Evolutionary conservation across 495 filamentous ascomycete species (phyloP).

Genomic region (Hypoxylon trugodes): DNA sequence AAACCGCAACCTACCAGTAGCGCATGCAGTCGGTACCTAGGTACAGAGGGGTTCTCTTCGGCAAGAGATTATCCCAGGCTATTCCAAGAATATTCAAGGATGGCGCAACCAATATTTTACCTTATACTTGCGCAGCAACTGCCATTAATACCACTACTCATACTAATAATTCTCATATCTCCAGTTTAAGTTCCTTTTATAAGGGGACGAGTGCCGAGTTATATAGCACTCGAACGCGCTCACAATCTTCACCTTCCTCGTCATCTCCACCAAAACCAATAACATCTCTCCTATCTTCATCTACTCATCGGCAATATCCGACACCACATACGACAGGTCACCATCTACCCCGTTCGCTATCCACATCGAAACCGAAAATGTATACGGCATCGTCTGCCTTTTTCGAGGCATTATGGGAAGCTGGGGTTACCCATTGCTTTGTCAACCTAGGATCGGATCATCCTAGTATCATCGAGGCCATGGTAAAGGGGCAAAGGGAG

Average conservation of each 20-base stretch:
- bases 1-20: conserved; percentile 20
- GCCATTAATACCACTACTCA: neutral
- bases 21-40: conserved; percentile 25
- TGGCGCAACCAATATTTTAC: conserved; percentile 19
- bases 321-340: conserved; percentile 4
- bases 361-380: conserved; percentile 45
- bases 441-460: conserved; percentile 97
- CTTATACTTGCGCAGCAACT: neutral
- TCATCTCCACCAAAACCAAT: conserved; percentile 2
- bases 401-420: conserved; percentile 94
- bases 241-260: no score
- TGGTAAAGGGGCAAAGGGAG: conserved; percentile 82
- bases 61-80: conserved; percentile 24
- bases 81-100: no score
- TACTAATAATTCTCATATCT: conserved; percentile 1
- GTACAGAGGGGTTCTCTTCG: conserved; percentile 28
- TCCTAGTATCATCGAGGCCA: conserved; percentile 92
- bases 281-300: neutral
- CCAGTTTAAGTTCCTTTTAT: conserved; percentile 7
- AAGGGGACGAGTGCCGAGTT: no score
- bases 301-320: neutral
- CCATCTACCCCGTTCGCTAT: conserved; percentile 5
- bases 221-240: no score
- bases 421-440: conserved; percentile 88
- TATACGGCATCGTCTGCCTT: conserved; percentile 74